These are phyloP conservation scores for Debaryomyces castellii DNA, from an alignment of 805 yeast species.

Conservation along the genomic window DNA sequence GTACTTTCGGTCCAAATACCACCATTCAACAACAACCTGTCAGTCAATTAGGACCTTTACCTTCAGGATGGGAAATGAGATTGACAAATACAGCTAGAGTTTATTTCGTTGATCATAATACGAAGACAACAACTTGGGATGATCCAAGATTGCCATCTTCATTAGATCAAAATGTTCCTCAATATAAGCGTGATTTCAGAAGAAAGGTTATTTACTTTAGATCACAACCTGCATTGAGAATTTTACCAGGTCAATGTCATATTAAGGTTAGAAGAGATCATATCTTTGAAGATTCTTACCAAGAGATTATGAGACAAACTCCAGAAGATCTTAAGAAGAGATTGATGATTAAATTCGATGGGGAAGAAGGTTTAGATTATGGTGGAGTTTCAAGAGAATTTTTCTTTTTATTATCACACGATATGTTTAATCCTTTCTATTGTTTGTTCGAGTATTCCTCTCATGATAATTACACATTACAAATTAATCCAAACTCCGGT, in stretches of 20 bases:
- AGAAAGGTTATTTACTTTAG: slow-evolving; percentile 96
- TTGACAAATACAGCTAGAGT: slow-evolving; percentile 98
- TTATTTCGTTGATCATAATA: slow-evolving; percentile 97
- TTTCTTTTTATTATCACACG: slow-evolving; percentile 94
- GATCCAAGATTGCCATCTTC: slow-evolving; percentile 98
- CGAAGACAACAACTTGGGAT: slow-evolving; percentile 99
- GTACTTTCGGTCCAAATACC: slow-evolving; percentile 87
- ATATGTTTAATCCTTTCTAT: slow-evolving; percentile 97
- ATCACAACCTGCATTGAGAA: slow-evolving; percentile 96
- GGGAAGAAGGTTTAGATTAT: slow-evolving; percentile 98
- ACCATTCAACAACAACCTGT: slow-evolving; percentile 98
- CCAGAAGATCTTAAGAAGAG: slow-evolving; percentile 98
- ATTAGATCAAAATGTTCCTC: slow-evolving; percentile 97
- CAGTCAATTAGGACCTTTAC: slow-evolving; percentile 95
- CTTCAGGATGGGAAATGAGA: slow-evolving; percentile 99
- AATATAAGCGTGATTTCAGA: slow-evolving; percentile 97
- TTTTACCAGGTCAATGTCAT: slow-evolving; percentile 97
- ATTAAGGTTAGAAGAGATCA: slow-evolving; percentile 96
- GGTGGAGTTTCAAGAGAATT: slow-evolving; percentile 99
- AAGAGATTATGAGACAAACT: slow-evolving; percentile 97
- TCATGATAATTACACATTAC: slow-evolving; percentile 95
- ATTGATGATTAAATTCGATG: slow-evolving; percentile 96
- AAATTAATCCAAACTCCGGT: slow-evolving; percentile 95
- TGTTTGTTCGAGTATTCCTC: slow-evolving; percentile 97
- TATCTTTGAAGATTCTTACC: slow-evolving; percentile 95